Percentiles rank a stretch among this genome's conserved stretches.
Evolutionary conservation across 2,329 filamentous ascomycete genomes (phyloP).

Genomic region (Neocucurbitaria cava): DNA sequence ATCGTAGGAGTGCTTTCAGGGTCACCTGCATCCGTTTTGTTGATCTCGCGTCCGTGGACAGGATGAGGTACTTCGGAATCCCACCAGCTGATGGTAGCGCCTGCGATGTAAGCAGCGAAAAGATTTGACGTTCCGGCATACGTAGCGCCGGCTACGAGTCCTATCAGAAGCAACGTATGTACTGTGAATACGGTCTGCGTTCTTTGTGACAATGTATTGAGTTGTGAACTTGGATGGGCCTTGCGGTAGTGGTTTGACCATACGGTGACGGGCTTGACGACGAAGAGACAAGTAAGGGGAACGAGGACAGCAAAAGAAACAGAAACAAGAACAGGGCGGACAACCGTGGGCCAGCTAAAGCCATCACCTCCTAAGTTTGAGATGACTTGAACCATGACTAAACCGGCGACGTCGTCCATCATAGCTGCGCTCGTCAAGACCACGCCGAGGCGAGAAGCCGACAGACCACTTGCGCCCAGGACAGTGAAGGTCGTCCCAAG

Average conservation of each 20-base stretch:
- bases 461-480: slow-evolving; percentile 65
- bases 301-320: slow-evolving; percentile 59
- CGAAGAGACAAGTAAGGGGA: slow-evolving; percentile 57
- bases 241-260: slow-evolving; percentile 44
- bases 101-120: slow-evolving; percentile 67
- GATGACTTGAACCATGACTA: slow-evolving; percentile 80
- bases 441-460: slow-evolving; percentile 62
- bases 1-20: background rate
- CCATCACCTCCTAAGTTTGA: slow-evolving; percentile 63
- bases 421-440: slow-evolving; percentile 77
- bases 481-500: slow-evolving; percentile 75
- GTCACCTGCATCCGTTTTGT: background rate
- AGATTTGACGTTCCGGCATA: slow-evolving; percentile 70
- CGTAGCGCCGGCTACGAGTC: slow-evolving; percentile 57
- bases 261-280: slow-evolving; percentile 53
- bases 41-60: background rate
- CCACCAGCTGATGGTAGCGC: slow-evolving; percentile 67
- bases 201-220: slow-evolving; percentile 35
- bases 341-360: slow-evolving; percentile 52
- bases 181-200: slow-evolving; percentile 52
- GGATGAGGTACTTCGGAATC: slow-evolving; percentile 50
- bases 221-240: slow-evolving; percentile 15
- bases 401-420: slow-evolving; percentile 80
- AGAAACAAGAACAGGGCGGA: slow-evolving; percentile 61
- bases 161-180: slow-evolving; percentile 61